Conservation (phyloP, 768 basidiomycete species). For the Macrocybe gigantea region DNA sequence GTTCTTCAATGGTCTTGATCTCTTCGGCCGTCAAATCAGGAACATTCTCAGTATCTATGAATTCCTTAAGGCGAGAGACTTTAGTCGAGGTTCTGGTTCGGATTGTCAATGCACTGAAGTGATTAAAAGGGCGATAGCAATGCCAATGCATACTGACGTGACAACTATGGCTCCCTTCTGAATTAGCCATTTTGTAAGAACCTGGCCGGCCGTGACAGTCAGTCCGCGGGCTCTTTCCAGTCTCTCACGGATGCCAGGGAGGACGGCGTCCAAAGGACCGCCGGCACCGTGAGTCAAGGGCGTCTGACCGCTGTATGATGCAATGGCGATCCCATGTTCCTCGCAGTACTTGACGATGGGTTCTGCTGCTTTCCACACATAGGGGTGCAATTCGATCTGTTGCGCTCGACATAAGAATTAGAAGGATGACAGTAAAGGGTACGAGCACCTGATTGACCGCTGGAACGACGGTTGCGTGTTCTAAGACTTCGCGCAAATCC, state of each 20-base stretch:
- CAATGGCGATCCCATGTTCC: constrained; percentile 56
- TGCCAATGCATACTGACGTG: constrained; percentile 36
- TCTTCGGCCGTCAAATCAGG: constrained; percentile 56
- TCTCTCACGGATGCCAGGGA: constrained; percentile 45
- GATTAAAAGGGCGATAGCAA: too few relatives aligned
- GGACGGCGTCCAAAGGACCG: constrained; percentile 56
- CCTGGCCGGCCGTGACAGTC: constrained; percentile 51
- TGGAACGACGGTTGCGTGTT: constrained; percentile 46
- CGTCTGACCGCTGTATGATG: constrained; percentile 61
- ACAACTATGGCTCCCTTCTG: constrained; percentile 61
- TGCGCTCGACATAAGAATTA: not conserved
- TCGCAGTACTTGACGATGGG: constrained; percentile 47
- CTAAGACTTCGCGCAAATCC: constrained; percentile 47
- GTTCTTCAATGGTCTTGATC: constrained; percentile 54
- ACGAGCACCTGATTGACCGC: constrained; percentile 61
- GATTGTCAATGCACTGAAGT: too few relatives aligned
- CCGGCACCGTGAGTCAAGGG: constrained; percentile 33
- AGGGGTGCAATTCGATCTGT: constrained; percentile 68
- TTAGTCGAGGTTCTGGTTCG: constrained; percentile 42
- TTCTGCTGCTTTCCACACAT: constrained; percentile 56
- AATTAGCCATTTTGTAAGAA: constrained; percentile 62
- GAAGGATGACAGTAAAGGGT: not conserved
- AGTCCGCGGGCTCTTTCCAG: constrained; percentile 34
- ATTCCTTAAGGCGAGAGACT: constrained; percentile 39
- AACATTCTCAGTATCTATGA: constrained; percentile 29